Percentiles rank a stretch among this genome's conserved stretches.
phyloP scores from a whole-genome alignment of 805 yeast species.

The Yarrowia sp. region DNA sequence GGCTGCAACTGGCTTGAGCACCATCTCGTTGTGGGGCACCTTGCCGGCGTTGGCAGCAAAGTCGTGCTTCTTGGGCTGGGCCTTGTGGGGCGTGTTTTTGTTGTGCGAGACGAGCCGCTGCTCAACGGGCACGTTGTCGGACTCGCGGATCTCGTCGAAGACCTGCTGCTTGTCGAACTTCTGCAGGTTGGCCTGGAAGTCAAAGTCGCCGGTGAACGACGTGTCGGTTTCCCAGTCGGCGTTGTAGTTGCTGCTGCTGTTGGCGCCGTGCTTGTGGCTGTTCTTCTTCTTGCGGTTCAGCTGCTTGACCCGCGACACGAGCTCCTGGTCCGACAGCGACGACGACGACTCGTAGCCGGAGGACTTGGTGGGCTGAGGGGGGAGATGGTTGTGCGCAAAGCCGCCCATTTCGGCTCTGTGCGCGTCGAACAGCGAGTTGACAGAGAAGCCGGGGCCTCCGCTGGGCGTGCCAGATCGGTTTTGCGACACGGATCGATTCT shows the following conservation, averaged over 20 bases:
- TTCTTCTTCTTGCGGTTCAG: slow-evolving; percentile 15
- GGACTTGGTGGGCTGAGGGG: neutral
- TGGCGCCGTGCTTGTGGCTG: neutral
- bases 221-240: slow-evolving; percentile 25
- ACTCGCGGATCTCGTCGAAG: slow-evolving; percentile 67
- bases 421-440: slow-evolving; percentile 19
- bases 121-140: slow-evolving; percentile 59
- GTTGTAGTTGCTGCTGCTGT: neutral
- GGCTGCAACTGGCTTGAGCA: slow-evolving; percentile 44
- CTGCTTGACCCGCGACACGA: slow-evolving; percentile 4
- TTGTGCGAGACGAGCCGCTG: slow-evolving; percentile 75
- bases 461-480: neutral
- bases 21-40: slow-evolving; percentile 53
- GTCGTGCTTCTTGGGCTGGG: slow-evolving; percentile 1
- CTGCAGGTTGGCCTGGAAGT: slow-evolving; percentile 75
- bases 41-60: slow-evolving; percentile 29
- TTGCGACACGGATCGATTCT: neutral
- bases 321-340: slow-evolving; percentile 10
- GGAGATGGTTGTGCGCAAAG: neutral
- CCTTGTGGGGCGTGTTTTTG: slow-evolving; percentile 34
- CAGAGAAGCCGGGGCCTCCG: neutral
- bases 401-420: slow-evolving; percentile 16
- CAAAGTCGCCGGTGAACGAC: slow-evolving; percentile 56
- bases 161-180: slow-evolving; percentile 79
- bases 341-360: slow-evolving; percentile 14